Evolutionary conservation across 371 early-diverging fungal species (phyloP).

Genomic region (Mucor ambiguus): DNA sequence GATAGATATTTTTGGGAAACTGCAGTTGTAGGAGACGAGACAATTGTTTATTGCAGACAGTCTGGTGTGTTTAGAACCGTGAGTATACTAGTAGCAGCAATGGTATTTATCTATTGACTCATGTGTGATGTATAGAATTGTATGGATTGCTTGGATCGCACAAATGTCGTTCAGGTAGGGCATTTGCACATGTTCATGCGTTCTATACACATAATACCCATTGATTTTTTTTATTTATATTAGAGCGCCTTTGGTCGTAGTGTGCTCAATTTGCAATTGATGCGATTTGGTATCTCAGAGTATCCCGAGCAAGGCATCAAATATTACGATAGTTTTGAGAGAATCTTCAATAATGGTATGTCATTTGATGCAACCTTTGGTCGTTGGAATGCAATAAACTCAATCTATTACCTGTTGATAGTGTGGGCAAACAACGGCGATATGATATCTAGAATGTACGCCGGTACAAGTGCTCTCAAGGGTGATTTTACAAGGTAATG

Average conservation of each 20-base stretch:
- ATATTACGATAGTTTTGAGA: conserved; percentile 63
- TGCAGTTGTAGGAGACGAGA: not conserved
- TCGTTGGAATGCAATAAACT: not conserved
- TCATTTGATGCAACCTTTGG: too few relatives aligned
- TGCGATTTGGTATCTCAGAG: conserved; percentile 65
- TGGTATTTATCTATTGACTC: too few relatives aligned
- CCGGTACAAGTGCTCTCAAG: conserved; percentile 75
- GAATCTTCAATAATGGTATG: conserved; percentile 59
- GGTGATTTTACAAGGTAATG: conserved; percentile 65
- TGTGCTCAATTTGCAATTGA: conserved; percentile 69
- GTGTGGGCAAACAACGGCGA: conserved; percentile 76
- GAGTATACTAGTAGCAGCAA: not conserved
- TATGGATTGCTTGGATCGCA: conserved; percentile 99
- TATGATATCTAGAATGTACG: conserved; percentile 65
- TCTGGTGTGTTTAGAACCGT: conserved; percentile 54
- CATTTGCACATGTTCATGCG: too few relatives aligned
- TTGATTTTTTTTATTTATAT: too few relatives aligned
- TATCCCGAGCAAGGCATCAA: conserved; percentile 65
- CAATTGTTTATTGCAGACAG: conserved; percentile 38
- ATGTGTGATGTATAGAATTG: conserved; percentile 72
- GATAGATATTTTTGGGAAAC: conserved; percentile 52
- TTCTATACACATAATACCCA: too few relatives aligned
- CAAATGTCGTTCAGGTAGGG: conserved; percentile 92
- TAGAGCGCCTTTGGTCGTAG: conserved; percentile 85
- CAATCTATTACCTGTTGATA: not conserved